Evolutionary conservation across 2,329 filamentous ascomycete genomes (phyloP).

Genomic region (Apiospora saccharicola): DNA sequence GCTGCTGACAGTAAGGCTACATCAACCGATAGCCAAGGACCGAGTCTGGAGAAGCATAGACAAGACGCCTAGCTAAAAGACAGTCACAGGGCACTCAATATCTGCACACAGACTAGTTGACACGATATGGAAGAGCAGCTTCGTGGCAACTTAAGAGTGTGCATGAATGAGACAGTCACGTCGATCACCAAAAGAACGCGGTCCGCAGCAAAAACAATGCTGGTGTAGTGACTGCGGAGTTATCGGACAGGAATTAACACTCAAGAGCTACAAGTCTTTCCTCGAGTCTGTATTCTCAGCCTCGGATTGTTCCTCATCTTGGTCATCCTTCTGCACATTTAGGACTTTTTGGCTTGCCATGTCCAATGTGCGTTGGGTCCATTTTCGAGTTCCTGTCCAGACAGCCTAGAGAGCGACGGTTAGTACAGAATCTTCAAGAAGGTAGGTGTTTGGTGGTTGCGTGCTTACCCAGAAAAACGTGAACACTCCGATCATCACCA

Average conservation of each 20-base stretch:
- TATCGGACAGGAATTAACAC: not conserved
- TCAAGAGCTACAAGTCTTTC: conserved; percentile 29
- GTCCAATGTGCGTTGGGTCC: conserved; percentile 77
- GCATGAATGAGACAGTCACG: conserved; percentile 55
- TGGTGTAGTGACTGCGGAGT: not conserved
- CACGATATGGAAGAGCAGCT: conserved; percentile 78
- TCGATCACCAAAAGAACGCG: not conserved
- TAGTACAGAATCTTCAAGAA: conserved; percentile 25
- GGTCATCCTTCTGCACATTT: conserved; percentile 73
- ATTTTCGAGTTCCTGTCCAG: conserved; percentile 80
- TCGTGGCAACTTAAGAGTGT: conserved; percentile 98
- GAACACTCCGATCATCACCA: conserved; percentile 80
- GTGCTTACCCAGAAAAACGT: conserved; percentile 78
- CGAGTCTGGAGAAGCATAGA: conserved; percentile 44
- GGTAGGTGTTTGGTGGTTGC: not conserved
- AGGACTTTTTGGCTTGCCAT: conserved; percentile 81
- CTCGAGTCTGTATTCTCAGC: conserved; percentile 36
- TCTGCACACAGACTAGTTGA: conserved; percentile 98
- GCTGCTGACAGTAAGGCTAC: conserved; percentile 34
- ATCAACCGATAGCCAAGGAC: conserved; percentile 45
- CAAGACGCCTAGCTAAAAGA: conserved; percentile 62
- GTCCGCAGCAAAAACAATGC: not conserved
- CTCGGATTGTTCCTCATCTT: conserved; percentile 49
- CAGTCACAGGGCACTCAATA: conserved; percentile 60
- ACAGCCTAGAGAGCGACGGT: conserved; percentile 61